phyloP scores from a whole-genome alignment of 1,284 basidiomycete species.

The Puccinia triticina region DNA sequence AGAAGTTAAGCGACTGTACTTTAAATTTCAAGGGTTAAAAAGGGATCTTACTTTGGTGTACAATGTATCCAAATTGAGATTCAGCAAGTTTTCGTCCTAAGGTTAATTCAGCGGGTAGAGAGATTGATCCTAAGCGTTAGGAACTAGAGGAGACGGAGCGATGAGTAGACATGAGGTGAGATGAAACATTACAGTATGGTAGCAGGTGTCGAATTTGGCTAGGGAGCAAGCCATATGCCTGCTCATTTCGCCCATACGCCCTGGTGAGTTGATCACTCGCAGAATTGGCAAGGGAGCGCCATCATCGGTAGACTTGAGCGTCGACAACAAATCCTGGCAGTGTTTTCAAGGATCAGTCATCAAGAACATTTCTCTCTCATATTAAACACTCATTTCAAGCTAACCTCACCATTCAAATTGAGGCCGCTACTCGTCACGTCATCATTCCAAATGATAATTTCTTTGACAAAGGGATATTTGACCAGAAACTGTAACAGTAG shows the following conservation, averaged over 20 bases:
- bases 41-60: slow-evolving; percentile 24
- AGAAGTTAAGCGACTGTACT: neutral
- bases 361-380: neutral
- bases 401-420: slow-evolving; percentile 30
- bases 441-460: slow-evolving; percentile 46
- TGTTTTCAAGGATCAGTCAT: neutral
- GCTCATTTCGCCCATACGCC: slow-evolving; percentile 28
- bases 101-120: neutral
- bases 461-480: slow-evolving; percentile 34
- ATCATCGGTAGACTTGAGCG: neutral
- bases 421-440: neutral
- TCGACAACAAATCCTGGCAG: slow-evolving; percentile 27
- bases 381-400: neutral
- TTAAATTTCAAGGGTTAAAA: neutral
- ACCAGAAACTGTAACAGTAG: slow-evolving; percentile 2
- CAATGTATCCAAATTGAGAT: slow-evolving; percentile 39
- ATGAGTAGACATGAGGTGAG: neutral
- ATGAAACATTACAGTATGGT: slow-evolving; percentile 20
- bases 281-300: slow-evolving; percentile 11
- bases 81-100: slow-evolving; percentile 18
- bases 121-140: neutral
- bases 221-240: slow-evolving; percentile 40
- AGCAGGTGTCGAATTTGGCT: slow-evolving; percentile 33
- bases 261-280: slow-evolving; percentile 24
- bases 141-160: neutral